phyloP scores from a whole-genome alignment of 345 rosid species.

The Syzygium oleosum region DNA sequence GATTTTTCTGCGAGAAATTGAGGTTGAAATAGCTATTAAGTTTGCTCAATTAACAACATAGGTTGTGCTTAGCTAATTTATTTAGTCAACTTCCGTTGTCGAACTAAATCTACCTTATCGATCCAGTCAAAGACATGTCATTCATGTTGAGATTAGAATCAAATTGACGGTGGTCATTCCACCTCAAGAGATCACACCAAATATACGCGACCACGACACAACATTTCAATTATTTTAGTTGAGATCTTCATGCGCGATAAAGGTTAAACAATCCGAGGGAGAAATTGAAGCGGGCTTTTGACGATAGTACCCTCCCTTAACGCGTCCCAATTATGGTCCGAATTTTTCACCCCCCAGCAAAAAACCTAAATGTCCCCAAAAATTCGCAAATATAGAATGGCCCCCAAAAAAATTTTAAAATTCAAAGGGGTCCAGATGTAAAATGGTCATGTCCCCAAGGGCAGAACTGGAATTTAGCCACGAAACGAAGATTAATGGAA shows the following conservation, averaged over 20 bases:
- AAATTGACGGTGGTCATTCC: background rate
- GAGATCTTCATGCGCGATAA: background rate
- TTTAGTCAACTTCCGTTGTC: too few species aligned
- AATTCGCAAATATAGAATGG: background rate
- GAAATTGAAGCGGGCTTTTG: background rate
- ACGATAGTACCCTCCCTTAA: background rate
- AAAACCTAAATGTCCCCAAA: background rate
- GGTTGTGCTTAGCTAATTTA: background rate
- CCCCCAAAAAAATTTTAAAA: background rate
- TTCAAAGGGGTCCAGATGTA: background rate
- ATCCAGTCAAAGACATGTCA: background rate
- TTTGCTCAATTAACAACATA: background rate
- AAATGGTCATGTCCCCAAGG: background rate
- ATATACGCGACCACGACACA: background rate
- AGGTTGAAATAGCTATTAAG: background rate
- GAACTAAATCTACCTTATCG: background rate
- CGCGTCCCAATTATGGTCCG: background rate
- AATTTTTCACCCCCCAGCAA: background rate
- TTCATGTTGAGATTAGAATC: background rate
- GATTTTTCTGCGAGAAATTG: background rate
- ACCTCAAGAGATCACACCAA: background rate
- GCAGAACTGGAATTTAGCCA: background rate
- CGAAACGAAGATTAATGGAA: background rate
- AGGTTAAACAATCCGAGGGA: background rate
- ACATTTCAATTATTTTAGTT: rapidly evolving